Conservation (phyloP, 441 rosid species). For the Francoa sonchifolia region DNA sequence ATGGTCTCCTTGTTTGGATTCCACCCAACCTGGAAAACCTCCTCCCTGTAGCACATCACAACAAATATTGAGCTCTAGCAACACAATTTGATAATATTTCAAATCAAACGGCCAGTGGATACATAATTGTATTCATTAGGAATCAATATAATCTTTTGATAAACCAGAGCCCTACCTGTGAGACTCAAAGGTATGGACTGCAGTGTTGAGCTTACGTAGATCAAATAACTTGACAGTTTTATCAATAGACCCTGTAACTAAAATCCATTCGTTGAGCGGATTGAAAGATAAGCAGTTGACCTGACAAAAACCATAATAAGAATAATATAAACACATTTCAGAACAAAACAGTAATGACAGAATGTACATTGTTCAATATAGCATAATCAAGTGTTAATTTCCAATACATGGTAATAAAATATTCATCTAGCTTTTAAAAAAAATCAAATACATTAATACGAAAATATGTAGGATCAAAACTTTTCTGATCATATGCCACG, state of each 20-base stretch:
- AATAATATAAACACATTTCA: background rate
- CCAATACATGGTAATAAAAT: too few relatives aligned
- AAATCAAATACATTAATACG: too few relatives aligned
- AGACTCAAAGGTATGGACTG: constrained; percentile 86
- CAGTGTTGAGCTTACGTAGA: constrained; percentile 65
- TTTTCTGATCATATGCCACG: too few relatives aligned
- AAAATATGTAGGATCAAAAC: too few relatives aligned
- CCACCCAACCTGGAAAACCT: constrained; percentile 97
- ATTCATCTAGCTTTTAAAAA: too few relatives aligned
- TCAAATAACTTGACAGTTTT: constrained; percentile 88
- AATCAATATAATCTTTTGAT: background rate
- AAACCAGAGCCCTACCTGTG: constrained; percentile 77
- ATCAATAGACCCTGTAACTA: constrained; percentile 94
- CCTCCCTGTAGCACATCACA: constrained; percentile 47
- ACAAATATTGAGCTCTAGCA: constrained; percentile 2
- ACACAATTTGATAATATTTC: too few relatives aligned
- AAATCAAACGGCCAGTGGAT: background rate
- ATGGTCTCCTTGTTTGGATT: constrained; percentile 87
- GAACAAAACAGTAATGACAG: background rate
- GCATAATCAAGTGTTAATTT: too few relatives aligned
- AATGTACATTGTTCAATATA: background rate
- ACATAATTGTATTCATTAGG: background rate
- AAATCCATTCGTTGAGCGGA: constrained; percentile 93
- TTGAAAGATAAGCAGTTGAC: constrained; percentile 94
- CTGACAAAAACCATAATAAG: constrained; percentile 36